These are phyloP conservation scores for Betula pendula DNA, from an alignment of 306 rosid species.

Conservation along the genomic window DNA sequence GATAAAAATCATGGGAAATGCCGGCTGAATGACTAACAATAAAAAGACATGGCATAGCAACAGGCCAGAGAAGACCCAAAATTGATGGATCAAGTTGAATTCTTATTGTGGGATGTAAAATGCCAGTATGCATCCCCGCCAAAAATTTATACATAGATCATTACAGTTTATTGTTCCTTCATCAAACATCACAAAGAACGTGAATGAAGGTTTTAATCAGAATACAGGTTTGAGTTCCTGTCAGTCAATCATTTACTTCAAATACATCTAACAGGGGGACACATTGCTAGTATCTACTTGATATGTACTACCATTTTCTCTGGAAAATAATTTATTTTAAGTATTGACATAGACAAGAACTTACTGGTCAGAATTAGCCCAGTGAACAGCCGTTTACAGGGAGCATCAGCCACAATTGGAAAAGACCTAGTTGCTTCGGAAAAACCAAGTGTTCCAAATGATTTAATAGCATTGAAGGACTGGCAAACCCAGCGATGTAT, in stretches of 20 bases:
- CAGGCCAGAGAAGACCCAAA: not conserved
- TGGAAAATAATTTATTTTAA: not conserved
- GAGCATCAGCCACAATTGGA: constrained; percentile 53
- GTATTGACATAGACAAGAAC: constrained; percentile 29
- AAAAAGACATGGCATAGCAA: not conserved
- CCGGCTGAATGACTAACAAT: constrained; percentile 17
- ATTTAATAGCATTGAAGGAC: constrained; percentile 52
- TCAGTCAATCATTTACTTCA: not conserved
- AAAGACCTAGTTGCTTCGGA: constrained; percentile 55
- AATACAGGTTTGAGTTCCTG: not conserved
- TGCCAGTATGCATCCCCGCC: not conserved
- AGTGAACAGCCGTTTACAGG: constrained; percentile 53
- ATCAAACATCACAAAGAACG: not conserved
- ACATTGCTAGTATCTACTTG: not conserved
- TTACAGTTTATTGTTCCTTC: not conserved
- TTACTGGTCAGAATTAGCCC: constrained; percentile 75
- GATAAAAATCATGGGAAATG: constrained; percentile 6
- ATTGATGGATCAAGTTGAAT: not conserved
- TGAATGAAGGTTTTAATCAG: not conserved
- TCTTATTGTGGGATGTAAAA: not conserved
- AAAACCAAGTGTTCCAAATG: constrained; percentile 44
- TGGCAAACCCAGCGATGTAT: constrained; percentile 67
- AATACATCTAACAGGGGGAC: not conserved
- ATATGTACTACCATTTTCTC: not conserved
- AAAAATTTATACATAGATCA: not conserved